These are phyloP conservation scores for Coemansia sp. DNA, from an alignment of 192 early-diverging fungal genomes.

Conservation along the genomic window DNA sequence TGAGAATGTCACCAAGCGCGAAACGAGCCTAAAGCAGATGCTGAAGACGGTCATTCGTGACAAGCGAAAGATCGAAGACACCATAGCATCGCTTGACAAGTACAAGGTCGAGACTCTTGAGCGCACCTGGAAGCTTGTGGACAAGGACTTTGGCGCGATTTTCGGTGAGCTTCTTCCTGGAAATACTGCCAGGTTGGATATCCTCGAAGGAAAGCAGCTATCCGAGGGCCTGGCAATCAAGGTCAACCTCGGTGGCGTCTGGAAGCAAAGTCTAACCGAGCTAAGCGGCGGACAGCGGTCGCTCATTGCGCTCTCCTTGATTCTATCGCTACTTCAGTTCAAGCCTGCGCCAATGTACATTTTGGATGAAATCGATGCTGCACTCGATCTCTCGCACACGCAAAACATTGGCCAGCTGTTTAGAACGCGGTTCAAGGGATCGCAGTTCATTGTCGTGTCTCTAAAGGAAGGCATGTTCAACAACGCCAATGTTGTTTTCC, in stretches of 20 bases:
- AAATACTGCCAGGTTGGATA: conserved; percentile 86
- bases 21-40: conserved; percentile 80
- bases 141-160: conserved; percentile 94
- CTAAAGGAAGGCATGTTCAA: conserved; percentile 99
- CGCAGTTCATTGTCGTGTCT: conserved; percentile 98
- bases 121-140: conserved; percentile 90
- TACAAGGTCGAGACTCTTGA: conserved; percentile 89
- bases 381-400: conserved; percentile 96
- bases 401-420: conserved; percentile 98
- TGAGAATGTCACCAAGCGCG: conserved; percentile 91
- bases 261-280: conserved; percentile 96
- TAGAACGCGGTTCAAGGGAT: conserved; percentile 88
- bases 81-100: conserved; percentile 84
- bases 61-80: conserved; percentile 95
- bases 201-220: conserved; percentile 79
- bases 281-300: conserved; percentile 98
- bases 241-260: conserved; percentile 93
- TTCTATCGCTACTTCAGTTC: conserved; percentile 94
- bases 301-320: conserved; percentile 93
- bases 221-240: conserved; percentile 90
- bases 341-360: conserved; percentile 99
- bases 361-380: conserved; percentile 98
- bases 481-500: conserved; percentile 97
- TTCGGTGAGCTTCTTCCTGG: conserved; percentile 94
- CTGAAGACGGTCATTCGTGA: conserved; percentile 88